Conservation (phyloP, 169 alveolate species). For the Eimeria sp. region DNA sequence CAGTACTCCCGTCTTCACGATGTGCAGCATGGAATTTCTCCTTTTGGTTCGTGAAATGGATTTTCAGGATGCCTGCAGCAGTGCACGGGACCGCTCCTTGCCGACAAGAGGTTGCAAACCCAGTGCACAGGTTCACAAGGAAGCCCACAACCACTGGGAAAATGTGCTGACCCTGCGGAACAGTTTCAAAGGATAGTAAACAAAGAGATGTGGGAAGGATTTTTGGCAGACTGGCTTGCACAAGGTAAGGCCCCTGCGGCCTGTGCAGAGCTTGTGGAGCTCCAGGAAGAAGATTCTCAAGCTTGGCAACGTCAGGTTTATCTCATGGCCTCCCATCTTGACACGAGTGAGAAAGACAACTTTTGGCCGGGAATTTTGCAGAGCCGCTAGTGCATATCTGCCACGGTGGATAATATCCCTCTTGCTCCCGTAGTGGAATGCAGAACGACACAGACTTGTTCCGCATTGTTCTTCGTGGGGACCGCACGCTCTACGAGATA, state of each 20-base stretch:
- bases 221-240: constrained; percentile 21
- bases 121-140: constrained; percentile 49
- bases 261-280: constrained; percentile 32
- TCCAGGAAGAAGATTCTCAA: constrained; percentile 26
- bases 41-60: not conserved
- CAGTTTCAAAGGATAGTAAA: constrained; percentile 11
- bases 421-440: not conserved
- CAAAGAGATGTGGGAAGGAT: constrained; percentile 14
- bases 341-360: constrained; percentile 24
- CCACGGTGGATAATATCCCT: no score
- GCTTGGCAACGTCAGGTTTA: constrained; percentile 76
- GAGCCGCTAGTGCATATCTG: not conserved
- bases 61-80: constrained; percentile 29
- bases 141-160: constrained; percentile 39
- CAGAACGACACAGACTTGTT: not conserved
- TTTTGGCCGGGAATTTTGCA: not conserved
- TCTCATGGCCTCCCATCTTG: constrained; percentile 50
- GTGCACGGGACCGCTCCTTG: constrained; percentile 49
- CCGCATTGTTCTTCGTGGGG: not conserved
- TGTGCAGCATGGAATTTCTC: not conserved
- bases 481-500: not conserved
- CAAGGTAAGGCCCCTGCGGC: constrained; percentile 41
- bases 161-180: constrained; percentile 70
- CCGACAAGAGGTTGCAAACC: constrained; percentile 34
- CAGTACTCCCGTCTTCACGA: not conserved